These are phyloP conservation scores for Inga leiocalycina DNA, from an alignment of 306 rosid genomes.

Conservation along the genomic window DNA sequence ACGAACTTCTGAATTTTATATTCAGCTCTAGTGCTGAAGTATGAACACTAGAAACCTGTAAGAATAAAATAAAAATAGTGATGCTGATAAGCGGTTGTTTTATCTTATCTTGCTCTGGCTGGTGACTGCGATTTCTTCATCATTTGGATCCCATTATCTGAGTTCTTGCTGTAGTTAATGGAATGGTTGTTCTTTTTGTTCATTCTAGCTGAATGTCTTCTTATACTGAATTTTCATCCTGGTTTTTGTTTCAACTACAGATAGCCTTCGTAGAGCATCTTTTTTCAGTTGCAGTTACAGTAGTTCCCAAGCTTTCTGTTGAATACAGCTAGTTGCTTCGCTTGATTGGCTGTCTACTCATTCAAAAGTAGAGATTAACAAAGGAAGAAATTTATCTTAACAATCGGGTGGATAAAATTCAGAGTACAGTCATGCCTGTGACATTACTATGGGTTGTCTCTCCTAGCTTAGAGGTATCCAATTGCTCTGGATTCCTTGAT, in stretches of 20 bases:
- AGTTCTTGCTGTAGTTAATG: slow-evolving; percentile 33
- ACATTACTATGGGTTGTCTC: slow-evolving; percentile 52
- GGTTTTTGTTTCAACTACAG: slow-evolving; percentile 36
- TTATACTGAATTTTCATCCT: slow-evolving; percentile 26
- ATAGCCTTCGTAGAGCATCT: slow-evolving; percentile 29
- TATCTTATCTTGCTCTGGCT: slow-evolving; percentile 20
- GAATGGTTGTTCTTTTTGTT: background rate
- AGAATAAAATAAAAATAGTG: background rate
- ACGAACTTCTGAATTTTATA: slow-evolving; percentile 24
- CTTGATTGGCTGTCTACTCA: slow-evolving; percentile 21
- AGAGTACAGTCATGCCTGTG: slow-evolving; percentile 60
- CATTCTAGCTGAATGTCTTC: background rate
- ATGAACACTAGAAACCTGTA: slow-evolving; percentile 1
- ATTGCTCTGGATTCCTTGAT: slow-evolving; percentile 49
- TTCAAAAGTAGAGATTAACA: slow-evolving; percentile 9
- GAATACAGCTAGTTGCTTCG: slow-evolving; percentile 30
- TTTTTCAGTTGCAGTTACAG: background rate
- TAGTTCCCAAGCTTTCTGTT: slow-evolving; percentile 25
- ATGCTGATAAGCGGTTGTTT: slow-evolving; percentile 7
- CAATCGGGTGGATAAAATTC: slow-evolving; percentile 18
- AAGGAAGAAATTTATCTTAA: slow-evolving; percentile 13
- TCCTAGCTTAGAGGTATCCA: slow-evolving; percentile 51
- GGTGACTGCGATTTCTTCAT: background rate
- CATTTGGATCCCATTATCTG: slow-evolving; percentile 36
- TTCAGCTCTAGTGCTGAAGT: slow-evolving; percentile 14